These are phyloP conservation scores for Xylariaceae sp. DNA, from an alignment of 2,329 filamentous ascomycete species.

Conservation along the genomic window DNA sequence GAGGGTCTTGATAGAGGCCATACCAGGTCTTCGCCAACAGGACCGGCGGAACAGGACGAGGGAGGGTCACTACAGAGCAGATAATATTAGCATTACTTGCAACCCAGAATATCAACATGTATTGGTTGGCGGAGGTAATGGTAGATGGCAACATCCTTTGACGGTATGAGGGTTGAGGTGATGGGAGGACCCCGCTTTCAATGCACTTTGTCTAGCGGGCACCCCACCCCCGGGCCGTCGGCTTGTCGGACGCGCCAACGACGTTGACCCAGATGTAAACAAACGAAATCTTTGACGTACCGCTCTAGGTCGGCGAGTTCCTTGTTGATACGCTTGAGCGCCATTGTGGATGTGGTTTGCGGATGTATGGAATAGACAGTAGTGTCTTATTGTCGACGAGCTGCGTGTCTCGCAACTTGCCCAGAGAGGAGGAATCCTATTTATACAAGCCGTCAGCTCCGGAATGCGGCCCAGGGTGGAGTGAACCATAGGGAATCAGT, in stretches of 20 bases:
- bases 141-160: neutral
- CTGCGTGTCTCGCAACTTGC: constrained; percentile 21
- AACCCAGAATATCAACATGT: neutral
- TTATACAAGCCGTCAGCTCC: constrained; percentile 29
- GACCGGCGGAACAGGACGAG: constrained; percentile 96
- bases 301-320: constrained; percentile 86
- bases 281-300: constrained; percentile 48
- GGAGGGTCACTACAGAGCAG: constrained; percentile 76
- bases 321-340: constrained; percentile 93
- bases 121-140: neutral
- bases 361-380: constrained; percentile 13
- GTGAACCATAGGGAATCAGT: neutral
- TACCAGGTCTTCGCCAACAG: constrained; percentile 97
- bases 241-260: constrained; percentile 19
- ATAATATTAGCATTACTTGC: constrained; percentile 17
- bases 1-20: constrained; percentile 20
- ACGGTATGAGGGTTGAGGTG: constrained; percentile 11
- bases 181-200: constrained; percentile 27
- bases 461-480: constrained; percentile 26
- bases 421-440: constrained; percentile 21
- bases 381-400: constrained; percentile 14
- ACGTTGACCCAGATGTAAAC: constrained; percentile 1
- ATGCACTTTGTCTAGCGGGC: constrained; percentile 12
- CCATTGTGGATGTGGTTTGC: constrained; percentile 53
- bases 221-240: constrained; percentile 29